phyloP scores from a whole-genome alignment of 495 filamentous ascomycete species.

The Aspergillus biplanus region DNA sequence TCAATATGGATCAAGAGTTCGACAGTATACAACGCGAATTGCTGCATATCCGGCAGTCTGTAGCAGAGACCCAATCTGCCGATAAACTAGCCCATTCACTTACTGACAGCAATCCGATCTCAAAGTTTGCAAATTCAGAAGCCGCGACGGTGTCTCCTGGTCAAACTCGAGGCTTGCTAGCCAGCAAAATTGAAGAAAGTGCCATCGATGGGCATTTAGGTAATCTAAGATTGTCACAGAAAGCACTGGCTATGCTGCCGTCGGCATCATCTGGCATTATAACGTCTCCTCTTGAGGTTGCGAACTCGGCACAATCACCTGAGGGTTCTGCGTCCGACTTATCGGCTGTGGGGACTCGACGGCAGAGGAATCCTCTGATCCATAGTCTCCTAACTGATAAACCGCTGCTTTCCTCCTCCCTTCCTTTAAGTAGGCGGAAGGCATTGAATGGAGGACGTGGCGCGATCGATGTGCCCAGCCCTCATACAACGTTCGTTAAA shows the following conservation, averaged over 20 bases:
- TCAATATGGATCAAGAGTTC: slow-evolving; percentile 95
- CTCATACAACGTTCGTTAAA: slow-evolving; percentile 81
- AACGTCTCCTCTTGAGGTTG: slow-evolving; percentile 82
- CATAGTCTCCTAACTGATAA: slow-evolving; percentile 97
- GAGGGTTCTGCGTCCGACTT: slow-evolving; percentile 45
- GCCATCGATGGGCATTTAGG: slow-evolving; percentile 58
- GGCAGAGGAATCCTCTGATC: slow-evolving; percentile 87
- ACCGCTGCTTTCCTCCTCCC: slow-evolving; percentile 85
- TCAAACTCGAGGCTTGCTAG: slow-evolving; percentile 9
- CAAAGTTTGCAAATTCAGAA: slow-evolving; percentile 47
- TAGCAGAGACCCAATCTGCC: slow-evolving; percentile 11
- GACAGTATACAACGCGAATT: slow-evolving; percentile 66
- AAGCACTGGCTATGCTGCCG: slow-evolving; percentile 76
- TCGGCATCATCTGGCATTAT: slow-evolving; percentile 83
- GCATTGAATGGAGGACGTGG: slow-evolving; percentile 28
- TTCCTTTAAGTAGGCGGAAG: slow-evolving; percentile 68
- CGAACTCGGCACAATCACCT: slow-evolving; percentile 58
- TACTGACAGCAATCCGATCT: slow-evolving; percentile 49
- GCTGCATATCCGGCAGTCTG: slow-evolving; percentile 25
- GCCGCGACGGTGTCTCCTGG: slow-evolving; percentile 26
- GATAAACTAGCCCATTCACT: slow-evolving; percentile 26
- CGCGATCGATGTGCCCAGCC: slow-evolving; percentile 32
- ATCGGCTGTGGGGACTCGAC: slow-evolving; percentile 71
- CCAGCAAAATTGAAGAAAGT: slow-evolving; percentile 20
- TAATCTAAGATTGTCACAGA: slow-evolving; percentile 72